Evolutionary conservation across 306 rosid genomes (phyloP).

Genomic region (Quercus engelmannii): DNA sequence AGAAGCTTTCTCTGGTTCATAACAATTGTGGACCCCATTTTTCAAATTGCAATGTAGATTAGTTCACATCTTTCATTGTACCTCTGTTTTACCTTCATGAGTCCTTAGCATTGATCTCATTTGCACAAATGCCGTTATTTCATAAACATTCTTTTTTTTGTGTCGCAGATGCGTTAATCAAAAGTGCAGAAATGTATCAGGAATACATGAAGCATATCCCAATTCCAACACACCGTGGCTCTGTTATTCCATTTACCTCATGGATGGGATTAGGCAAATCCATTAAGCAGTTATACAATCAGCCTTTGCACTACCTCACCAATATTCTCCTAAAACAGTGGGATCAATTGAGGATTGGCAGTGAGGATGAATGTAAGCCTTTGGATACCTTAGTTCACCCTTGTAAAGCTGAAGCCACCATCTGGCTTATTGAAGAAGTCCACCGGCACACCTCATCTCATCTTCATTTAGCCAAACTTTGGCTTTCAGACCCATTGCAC

Average conservation of each 20-base stretch:
- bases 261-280: slow-evolving; percentile 90
- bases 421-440: slow-evolving; percentile 90
- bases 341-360: slow-evolving; percentile 77
- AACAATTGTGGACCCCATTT: not conserved
- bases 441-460: slow-evolving; percentile 79
- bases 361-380: slow-evolving; percentile 54
- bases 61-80: not conserved
- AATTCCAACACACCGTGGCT: slow-evolving; percentile 69
- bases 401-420: slow-evolving; percentile 74
- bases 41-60: not conserved
- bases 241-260: slow-evolving; percentile 70
- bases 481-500: slow-evolving; percentile 71
- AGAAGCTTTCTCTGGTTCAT: not conserved
- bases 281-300: slow-evolving; percentile 74
- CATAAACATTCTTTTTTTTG: slow-evolving; percentile 5
- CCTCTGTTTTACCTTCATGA: not conserved
- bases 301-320: slow-evolving; percentile 93
- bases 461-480: slow-evolving; percentile 61
- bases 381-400: slow-evolving; percentile 78
- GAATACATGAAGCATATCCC: slow-evolving; percentile 85
- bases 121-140: not conserved
- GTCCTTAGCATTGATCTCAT: not conserved
- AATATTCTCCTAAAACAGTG: slow-evolving; percentile 77
- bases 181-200: slow-evolving; percentile 89
- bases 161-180: slow-evolving; percentile 46